Evolutionary conservation across 2,329 filamentous ascomycete species (phyloP), one percentile per base, ranked within the genome.

Genomic region (Stagonosporopsis cucurbitacearum): DNA sequence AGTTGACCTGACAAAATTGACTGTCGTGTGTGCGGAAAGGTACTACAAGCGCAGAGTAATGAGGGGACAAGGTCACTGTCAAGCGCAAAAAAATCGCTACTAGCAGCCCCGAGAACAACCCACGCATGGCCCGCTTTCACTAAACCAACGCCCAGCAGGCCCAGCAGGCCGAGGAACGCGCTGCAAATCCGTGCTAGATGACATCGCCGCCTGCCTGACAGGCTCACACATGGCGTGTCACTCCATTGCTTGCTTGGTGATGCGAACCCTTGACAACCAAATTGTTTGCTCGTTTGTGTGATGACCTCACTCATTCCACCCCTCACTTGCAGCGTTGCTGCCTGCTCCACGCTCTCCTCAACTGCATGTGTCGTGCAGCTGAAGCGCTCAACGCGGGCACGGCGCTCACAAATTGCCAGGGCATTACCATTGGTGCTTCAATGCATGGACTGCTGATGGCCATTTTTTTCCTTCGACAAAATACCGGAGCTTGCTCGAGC

Each of bases 11-110:
- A 57, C 52, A 72, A 69, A 65, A 70, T 72, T 72, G 66, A 58
- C 57, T 54, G 64, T 71, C 68, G 68, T 71, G 70, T 72, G 70
- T 71, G 65, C 59, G 66, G 63, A 61, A 53, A 58, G 59, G 54
- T 57, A 51, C 39, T 55, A 61, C 60, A 65, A 65, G 68, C 60
- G 64, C 57, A 64, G 64, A 51, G 25, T 42, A 42, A 59, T 50
- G 42, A 63, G 62, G 59, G 59, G 60, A 61, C 55, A 48, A 50
- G 51, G 45, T 53, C 50, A 53, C 50, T 42, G 17, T 53, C 44
- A 47, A 46, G 50, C 43, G 50, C 50, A 50, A 43, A 49, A 55
- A 49, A 53, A 54, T 50, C 48, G 39, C 48, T 25, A 43, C 40
- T 42, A 43, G 41, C 41, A 49, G 43, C 48, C 48, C 43, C 40